These are phyloP conservation scores for Pseudogymnoascus sp. DNA, from an alignment of 2,329 filamentous ascomycete species.

Conservation along the genomic window DNA sequence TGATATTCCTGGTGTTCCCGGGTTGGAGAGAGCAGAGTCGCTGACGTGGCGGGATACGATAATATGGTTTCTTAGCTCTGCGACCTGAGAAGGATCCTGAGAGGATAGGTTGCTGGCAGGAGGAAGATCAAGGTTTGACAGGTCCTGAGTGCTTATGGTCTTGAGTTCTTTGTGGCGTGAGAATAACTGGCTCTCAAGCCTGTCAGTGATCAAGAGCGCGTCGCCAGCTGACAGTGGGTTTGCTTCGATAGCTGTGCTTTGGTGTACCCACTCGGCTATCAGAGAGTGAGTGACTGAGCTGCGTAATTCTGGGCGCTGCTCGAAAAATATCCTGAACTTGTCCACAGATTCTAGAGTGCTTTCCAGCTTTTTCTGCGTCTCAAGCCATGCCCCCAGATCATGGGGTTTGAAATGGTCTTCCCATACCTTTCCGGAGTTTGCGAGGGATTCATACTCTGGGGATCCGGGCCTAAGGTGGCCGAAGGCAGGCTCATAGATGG, in stretches of 20 bases:
- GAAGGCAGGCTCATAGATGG: not conserved
- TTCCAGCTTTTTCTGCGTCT: conserved; percentile 8
- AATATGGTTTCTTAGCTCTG: conserved; percentile 20
- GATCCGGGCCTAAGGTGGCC: not conserved
- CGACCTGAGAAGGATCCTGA: conserved; percentile 9
- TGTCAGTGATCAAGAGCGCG: conserved; percentile 10
- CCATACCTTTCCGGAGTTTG: conserved; percentile 19
- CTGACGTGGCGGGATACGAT: conserved; percentile 19
- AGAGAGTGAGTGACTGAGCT: conserved; percentile 12
- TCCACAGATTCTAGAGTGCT: conserved; percentile 9
- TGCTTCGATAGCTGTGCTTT: conserved; percentile 20
- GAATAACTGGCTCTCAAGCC: conserved; percentile 9
- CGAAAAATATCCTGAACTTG: conserved; percentile 10
- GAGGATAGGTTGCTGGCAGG: conserved; percentile 7
- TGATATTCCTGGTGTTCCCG: conserved; percentile 13
- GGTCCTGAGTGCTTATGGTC: conserved; percentile 1
- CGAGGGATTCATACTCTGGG: conserved; percentile 16
- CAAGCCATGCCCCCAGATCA: conserved; percentile 12
- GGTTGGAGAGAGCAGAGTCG: conserved; percentile 14
- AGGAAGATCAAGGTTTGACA: conserved; percentile 10
- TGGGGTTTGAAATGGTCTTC: conserved; percentile 19
- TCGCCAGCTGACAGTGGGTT: conserved; percentile 16
- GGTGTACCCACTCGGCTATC: conserved; percentile 17
- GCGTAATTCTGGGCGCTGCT: not conserved
- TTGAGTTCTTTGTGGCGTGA: not conserved